Evolutionary conservation across 257 asterid genomes (phyloP), one percentile per base, ranked within the genome.

Genomic region (Solanum gandarillasii): DNA sequence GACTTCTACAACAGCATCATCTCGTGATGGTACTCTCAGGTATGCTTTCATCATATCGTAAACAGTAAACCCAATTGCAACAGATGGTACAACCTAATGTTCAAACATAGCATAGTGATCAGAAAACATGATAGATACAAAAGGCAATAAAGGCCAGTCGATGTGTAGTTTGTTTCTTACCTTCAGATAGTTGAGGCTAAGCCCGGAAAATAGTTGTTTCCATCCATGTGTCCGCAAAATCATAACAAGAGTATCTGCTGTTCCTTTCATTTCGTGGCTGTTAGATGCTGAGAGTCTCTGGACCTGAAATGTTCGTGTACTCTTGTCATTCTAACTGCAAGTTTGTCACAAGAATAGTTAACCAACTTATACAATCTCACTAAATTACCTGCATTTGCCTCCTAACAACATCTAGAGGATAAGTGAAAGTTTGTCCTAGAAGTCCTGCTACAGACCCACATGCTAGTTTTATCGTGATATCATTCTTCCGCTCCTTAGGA

Each of bases 361-460:
- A 35, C 6, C 4, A 13, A 35, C 48, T 39, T 39, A 27, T n/a
- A 18, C 52, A 27, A 7, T 9, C 62, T 65, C 88, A 86, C 87
- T 75, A 89, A 70, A 36, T 87, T 89, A 96, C 99, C 98, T 96
- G 99, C 99, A 96, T 96, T 93, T 95, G 98, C 52, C 99, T 88
- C 90, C 99, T 92, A 38, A 94, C 98, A 12, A 96, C 99, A 70
- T 96, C 98, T 39, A 96, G 95, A 88, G 99, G 99, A 90, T 96
- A 96, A 31, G 99, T 96, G 93, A 95, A 91, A 76, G 99, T 96
- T 92, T 96, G 99, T 43, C 99, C 99, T 29, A 96, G 92, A 70
- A 96, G 90, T 88, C 99, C 99, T 25, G 99, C 99, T 79, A 95
- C 76, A 46, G 99, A 95, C 87, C 99, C 99, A 67, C 99, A 96